Evolutionary conservation across 2,329 filamentous ascomycete genomes (phyloP).

Genomic region (Biscogniauxia mediterranea): DNA sequence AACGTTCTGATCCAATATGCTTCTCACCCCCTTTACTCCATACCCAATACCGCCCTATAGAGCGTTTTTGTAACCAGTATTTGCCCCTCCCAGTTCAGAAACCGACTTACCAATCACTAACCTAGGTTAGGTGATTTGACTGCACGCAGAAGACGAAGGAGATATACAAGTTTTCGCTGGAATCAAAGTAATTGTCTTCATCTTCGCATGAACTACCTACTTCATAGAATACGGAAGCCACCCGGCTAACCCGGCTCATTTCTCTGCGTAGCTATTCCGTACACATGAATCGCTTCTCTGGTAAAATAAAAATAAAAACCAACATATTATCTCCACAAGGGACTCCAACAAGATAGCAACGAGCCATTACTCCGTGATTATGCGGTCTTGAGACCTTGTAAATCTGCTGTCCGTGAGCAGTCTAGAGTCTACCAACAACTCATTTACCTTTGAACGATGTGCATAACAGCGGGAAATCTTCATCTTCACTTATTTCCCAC

Average conservation of each 20-base stretch:
- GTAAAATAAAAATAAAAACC: neutral
- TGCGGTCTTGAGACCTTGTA: neutral
- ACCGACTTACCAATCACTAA: too few relatives aligned
- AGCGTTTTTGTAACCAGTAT: too few relatives aligned
- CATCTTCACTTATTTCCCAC: conserved; percentile 25
- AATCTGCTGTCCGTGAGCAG: neutral
- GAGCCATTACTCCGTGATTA: neutral
- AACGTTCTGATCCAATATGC: too few relatives aligned
- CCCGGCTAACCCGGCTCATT: neutral
- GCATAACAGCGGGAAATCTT: neutral
- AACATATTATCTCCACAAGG: neutral
- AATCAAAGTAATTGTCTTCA: neutral
- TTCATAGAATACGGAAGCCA: neutral
- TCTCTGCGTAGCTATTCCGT: neutral
- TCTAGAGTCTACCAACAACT: neutral
- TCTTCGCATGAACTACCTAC: neutral
- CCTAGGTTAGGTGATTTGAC: neutral
- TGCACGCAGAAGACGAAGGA: neutral
- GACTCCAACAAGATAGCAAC: neutral
- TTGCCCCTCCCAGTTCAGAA: too few relatives aligned
- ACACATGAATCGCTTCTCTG: neutral
- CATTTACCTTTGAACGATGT: neutral
- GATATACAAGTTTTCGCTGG: neutral
- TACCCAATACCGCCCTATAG: too few relatives aligned
- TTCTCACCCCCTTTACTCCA: too few relatives aligned